phyloP scores from a whole-genome alignment of 192 early-diverging fungal genomes.

The Glomus cerebriforme region DNA sequence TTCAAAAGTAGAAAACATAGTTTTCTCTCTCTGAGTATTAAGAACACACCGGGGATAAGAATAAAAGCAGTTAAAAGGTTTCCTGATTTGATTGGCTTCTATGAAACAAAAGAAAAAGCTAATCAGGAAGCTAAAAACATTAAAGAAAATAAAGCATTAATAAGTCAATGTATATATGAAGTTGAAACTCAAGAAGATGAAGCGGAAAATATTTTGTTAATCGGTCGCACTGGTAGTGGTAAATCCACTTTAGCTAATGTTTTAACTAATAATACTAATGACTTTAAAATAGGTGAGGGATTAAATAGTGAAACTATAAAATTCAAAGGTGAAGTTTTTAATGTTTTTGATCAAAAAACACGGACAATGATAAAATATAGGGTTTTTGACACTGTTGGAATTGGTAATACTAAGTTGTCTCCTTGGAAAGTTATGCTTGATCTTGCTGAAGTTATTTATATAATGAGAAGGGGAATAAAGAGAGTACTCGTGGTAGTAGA shows the following conservation, averaged over 20 bases:
- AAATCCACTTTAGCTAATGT: slow-evolving; percentile 21
- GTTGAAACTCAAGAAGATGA: not conserved
- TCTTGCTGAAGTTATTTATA: not conserved
- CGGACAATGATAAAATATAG: no score
- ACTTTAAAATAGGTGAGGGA: not conserved
- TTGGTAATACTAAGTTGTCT: slow-evolving; percentile 5
- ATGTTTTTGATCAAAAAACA: not conserved
- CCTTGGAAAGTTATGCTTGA: not conserved
- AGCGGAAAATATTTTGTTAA: not conserved
- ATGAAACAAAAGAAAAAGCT: not conserved
- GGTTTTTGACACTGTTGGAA: slow-evolving; percentile 5
- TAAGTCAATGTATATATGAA: not conserved
- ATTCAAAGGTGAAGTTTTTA: slow-evolving; percentile 6
- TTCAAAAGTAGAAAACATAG: no score
- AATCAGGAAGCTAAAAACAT: not conserved
- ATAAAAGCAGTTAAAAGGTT: slow-evolving; percentile 9
- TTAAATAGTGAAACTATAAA: slow-evolving; percentile 6
- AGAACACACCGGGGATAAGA: not conserved
- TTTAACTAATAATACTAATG: not conserved
- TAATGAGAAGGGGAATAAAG: not conserved
- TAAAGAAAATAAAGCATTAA: not conserved
- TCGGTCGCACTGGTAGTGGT: no score
- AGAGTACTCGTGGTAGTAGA: not conserved
- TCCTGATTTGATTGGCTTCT: not conserved
- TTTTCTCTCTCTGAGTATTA: no score